These are phyloP conservation scores for Aspergillus saccharolyticus DNA, from an alignment of 495 filamentous ascomycete species.

Conservation along the genomic window DNA sequence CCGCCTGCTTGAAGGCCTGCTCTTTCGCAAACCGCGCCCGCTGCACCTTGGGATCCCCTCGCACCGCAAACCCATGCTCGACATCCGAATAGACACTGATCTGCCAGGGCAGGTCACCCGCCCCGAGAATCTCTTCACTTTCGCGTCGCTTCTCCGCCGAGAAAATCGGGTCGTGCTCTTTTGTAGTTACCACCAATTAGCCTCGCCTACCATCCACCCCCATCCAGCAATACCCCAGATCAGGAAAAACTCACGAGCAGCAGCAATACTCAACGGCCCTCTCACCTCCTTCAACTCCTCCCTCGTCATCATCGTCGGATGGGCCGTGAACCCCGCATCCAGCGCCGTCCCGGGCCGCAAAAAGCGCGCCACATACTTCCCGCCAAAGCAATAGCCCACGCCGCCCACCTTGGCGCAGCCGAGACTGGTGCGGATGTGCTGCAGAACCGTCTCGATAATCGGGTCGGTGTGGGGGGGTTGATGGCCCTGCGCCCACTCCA, in stretches of 20 bases:
- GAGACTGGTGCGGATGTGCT: slow-evolving; percentile 45
- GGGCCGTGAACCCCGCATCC: slow-evolving; percentile 62
- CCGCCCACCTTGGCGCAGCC: slow-evolving; percentile 59
- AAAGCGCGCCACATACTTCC: slow-evolving; percentile 46
- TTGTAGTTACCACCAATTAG: slow-evolving; percentile 38
- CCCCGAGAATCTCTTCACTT: slow-evolving; percentile 49
- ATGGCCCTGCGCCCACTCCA: slow-evolving; percentile 41
- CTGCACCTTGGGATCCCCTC: slow-evolving; percentile 52
- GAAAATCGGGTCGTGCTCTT: slow-evolving; percentile 72
- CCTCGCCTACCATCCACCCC: not conserved
- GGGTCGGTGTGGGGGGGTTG: slow-evolving; percentile 54
- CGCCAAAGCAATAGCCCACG: slow-evolving; percentile 76
- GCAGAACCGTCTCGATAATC: slow-evolving; percentile 50
- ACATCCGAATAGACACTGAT: slow-evolving; percentile 69
- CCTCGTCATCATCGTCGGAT: slow-evolving; percentile 65
- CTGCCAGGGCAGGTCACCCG: slow-evolving; percentile 61
- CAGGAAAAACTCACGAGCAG: slow-evolving; percentile 46
- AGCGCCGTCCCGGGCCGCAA: slow-evolving; percentile 30
- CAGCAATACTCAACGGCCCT: slow-evolving; percentile 65
- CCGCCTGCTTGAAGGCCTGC: slow-evolving; percentile 68
- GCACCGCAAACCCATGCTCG: slow-evolving; percentile 68
- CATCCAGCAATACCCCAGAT: not conserved
- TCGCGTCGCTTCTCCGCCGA: slow-evolving; percentile 55
- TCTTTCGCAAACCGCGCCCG: slow-evolving; percentile 64
- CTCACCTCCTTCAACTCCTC: slow-evolving; percentile 63